phyloP scores from a whole-genome alignment of 2,329 filamentous ascomycete genomes.

The Ophiostoma montium region DNA sequence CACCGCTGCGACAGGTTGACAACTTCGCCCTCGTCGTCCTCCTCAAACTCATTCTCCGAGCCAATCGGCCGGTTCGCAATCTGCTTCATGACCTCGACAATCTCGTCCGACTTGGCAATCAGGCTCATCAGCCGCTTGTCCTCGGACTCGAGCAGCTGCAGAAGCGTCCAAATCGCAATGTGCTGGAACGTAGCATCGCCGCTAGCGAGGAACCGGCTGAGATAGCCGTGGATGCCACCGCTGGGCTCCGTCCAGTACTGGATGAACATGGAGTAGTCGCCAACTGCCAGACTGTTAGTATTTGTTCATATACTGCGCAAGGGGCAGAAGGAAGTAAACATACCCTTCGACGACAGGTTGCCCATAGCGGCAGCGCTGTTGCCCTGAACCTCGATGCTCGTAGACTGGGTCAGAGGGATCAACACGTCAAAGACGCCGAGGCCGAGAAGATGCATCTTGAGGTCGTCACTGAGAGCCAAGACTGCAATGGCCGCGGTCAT shows the following conservation, averaged over 20 bases:
- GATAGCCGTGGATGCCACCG: constrained; percentile 89
- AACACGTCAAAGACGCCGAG: constrained; percentile 92
- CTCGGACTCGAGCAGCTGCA: constrained; percentile 91
- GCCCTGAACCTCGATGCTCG: constrained; percentile 94
- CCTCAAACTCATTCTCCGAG: constrained; percentile 71
- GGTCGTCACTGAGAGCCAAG: constrained; percentile 83
- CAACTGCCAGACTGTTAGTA: constrained; percentile 44
- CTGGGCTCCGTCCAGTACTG: constrained; percentile 86
- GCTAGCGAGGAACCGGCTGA: constrained; percentile 82
- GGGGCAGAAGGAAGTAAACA: constrained; percentile 11
- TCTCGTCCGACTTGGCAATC: constrained; percentile 79
- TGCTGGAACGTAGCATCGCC: constrained; percentile 97
- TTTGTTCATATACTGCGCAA: not conserved
- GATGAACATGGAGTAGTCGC: constrained; percentile 92
- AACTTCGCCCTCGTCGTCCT: constrained; percentile 86
- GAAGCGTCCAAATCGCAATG: constrained; percentile 94
- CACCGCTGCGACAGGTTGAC: constrained; percentile 83
- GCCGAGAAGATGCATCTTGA: constrained; percentile 81
- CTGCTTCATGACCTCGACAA: constrained; percentile 79
- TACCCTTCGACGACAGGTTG: constrained; percentile 94
- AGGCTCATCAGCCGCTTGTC: constrained; percentile 77
- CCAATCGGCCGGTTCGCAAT: constrained; percentile 86
- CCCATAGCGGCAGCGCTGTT: constrained; percentile 94
- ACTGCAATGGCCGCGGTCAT: constrained; percentile 99
- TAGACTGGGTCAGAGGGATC: constrained; percentile 86